phyloP scores from a whole-genome alignment of 257 asterid genomes.

The Nicotiana tabacum region DNA sequence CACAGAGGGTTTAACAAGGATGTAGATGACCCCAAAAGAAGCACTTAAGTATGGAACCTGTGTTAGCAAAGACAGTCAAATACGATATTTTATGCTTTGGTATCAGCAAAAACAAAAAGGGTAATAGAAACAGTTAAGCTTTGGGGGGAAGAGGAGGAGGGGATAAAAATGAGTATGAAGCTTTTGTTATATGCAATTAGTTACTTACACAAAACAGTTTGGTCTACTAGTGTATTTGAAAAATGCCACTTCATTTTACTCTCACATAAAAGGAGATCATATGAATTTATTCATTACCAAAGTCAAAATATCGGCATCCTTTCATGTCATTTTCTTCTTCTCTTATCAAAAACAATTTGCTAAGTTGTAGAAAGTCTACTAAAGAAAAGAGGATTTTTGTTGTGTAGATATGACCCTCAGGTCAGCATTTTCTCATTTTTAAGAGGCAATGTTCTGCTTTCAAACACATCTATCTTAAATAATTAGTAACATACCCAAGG shows the following conservation, averaged over 20 bases:
- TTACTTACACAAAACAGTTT: neutral
- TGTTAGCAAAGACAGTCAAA: neutral
- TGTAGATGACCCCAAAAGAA: slow-evolving; percentile 71
- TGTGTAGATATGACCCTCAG: neutral
- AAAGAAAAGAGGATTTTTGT: neutral
- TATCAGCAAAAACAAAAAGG: neutral
- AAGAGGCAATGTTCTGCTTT: neutral
- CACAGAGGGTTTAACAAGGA: slow-evolving; percentile 91
- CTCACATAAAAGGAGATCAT: neutral
- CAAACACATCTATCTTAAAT: neutral
- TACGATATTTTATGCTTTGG: neutral
- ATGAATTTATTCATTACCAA: neutral
- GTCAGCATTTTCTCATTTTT: neutral
- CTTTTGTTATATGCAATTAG: neutral
- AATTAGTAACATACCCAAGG: slow-evolving; percentile 60
- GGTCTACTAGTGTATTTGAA: neutral
- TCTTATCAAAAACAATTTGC: neutral
- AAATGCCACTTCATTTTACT: neutral
- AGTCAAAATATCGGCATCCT: neutral
- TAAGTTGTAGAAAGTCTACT: neutral
- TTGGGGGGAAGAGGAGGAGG: neutral
- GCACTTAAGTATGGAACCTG: slow-evolving; percentile 92
- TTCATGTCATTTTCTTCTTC: neutral
- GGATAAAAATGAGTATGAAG: neutral
- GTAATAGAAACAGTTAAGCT: neutral